Evolutionary conservation across 495 filamentous ascomycete species (phyloP), one percentile per base, ranked within the genome.

Genomic region (Neohortaea acidophila): DNA sequence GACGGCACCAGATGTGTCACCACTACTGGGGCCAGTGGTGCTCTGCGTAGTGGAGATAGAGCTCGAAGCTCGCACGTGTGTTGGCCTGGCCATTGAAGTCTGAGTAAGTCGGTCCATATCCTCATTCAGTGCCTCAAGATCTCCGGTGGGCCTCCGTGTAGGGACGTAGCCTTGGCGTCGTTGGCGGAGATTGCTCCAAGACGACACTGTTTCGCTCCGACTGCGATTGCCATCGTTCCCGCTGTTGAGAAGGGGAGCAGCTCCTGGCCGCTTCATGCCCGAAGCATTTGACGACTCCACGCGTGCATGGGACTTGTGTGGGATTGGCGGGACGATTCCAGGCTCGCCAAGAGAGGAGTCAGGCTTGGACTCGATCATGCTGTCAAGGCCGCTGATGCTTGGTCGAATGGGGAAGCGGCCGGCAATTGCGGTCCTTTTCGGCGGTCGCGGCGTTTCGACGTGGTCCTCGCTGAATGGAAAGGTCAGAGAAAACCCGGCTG

Each of bases 161-260:
- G 73, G 75, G 21, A 94, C 74, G 20, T 91, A 76, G 4, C 85
- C 86, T 82, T 93, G 92, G 4, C 87, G 73, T 48, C 78, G 75
- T 38, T 53, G 67, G 42, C 61, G 79, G 55, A 52, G 69, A 28
- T 43, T 50, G 51, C 73, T 69, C 15, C 67, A 68, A 28, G 75
- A 69, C 23, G 82, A 67, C 12, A 83, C 66, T 17, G 80, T 84
- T 54, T 96, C 87, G 41, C 84, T 92, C 47, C 93, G 89, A 48
- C 84, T 93, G 30, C 87, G 74, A 30, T 82, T 73, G 18, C 85
- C 72, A 51, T 96, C 87, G 51, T 78, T 87, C 8, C 69, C 33
- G 29, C 20, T 67, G 31, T 77, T 70, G 9, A 69, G 63, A 23
- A 84, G 60, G 23, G 82, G 81, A 51, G 75, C 68, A 21, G 81